Conservation (phyloP, 768 basidiomycete species). For the Mycena galericulata region DNA sequence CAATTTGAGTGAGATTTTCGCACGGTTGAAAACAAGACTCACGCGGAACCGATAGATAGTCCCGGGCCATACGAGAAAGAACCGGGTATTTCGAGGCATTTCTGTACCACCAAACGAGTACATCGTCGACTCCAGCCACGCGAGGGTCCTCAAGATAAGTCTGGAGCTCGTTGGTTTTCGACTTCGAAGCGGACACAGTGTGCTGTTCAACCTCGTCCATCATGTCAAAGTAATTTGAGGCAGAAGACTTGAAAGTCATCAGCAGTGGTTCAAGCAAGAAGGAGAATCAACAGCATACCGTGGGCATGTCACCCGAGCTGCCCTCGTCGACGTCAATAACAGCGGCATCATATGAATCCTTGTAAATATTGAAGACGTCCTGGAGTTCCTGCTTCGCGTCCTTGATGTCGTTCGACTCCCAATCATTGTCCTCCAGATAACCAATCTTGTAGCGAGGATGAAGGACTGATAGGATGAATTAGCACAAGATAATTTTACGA, state of each 20-base stretch:
- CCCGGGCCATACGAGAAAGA: conserved; percentile 45
- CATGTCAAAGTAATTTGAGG: conserved; percentile 6
- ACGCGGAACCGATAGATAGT: conserved; percentile 48
- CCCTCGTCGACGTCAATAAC: background rate
- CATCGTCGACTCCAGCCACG: conserved; percentile 35
- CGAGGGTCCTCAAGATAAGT: conserved; percentile 40
- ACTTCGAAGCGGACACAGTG: background rate
- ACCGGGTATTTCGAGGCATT: conserved; percentile 35
- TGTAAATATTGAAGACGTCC: conserved; percentile 12
- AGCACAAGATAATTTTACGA: background rate
- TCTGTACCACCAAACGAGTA: conserved; percentile 44
- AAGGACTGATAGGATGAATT: conserved; percentile 42
- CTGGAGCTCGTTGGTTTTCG: conserved; percentile 35
- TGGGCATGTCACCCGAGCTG: background rate
- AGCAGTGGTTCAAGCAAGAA: background rate
- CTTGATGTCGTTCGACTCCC: conserved; percentile 44
- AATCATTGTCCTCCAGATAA: conserved; percentile 46
- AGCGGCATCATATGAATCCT: conserved; percentile 1
- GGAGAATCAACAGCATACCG: too few relatives aligned
- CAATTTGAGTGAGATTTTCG: background rate
- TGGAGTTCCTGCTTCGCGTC: conserved; percentile 36
- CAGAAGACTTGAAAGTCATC: background rate
- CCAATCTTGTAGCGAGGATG: conserved; percentile 50
- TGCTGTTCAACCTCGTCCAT: background rate
- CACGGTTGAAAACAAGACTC: conserved; percentile 21